phyloP scores from a whole-genome alignment of 2,329 filamentous ascomycete genomes.

The Fusarium fracticaudum region DNA sequence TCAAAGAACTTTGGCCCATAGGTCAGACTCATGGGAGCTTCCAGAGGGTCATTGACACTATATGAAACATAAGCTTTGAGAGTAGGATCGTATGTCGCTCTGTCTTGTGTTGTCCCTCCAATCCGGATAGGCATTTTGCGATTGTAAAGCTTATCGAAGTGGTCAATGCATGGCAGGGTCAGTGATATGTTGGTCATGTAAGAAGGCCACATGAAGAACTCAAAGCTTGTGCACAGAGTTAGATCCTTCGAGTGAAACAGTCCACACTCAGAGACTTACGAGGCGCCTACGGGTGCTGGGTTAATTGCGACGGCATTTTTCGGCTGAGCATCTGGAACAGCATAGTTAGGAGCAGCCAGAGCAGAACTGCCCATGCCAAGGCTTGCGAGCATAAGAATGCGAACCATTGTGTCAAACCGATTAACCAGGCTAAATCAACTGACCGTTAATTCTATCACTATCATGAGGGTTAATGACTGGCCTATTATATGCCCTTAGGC shows the following conservation, averaged over 20 bases:
- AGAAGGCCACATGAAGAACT: background rate
- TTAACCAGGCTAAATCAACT: background rate
- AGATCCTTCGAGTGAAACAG: background rate
- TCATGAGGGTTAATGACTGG: too few relatives aligned
- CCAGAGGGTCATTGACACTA: background rate
- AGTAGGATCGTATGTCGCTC: background rate
- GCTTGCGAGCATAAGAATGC: background rate
- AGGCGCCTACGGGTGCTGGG: background rate
- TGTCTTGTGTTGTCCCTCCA: background rate
- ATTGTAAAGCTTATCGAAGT: background rate
- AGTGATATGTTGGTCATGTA: background rate
- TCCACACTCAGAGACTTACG: background rate
- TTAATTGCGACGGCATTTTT: background rate
- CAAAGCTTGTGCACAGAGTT: background rate
- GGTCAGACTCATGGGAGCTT: background rate
- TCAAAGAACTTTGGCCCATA: background rate
- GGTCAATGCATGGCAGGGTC: background rate
- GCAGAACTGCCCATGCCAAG: background rate
- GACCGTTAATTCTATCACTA: background rate
- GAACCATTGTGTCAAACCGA: background rate
- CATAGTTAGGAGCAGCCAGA: background rate
- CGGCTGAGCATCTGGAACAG: background rate
- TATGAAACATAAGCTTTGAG: background rate
- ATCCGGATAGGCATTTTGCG: background rate
- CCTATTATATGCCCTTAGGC: background rate